These are phyloP conservation scores for Metschnikowia koreensis DNA, from an alignment of 805 yeast genomes.

Conservation along the genomic window DNA sequence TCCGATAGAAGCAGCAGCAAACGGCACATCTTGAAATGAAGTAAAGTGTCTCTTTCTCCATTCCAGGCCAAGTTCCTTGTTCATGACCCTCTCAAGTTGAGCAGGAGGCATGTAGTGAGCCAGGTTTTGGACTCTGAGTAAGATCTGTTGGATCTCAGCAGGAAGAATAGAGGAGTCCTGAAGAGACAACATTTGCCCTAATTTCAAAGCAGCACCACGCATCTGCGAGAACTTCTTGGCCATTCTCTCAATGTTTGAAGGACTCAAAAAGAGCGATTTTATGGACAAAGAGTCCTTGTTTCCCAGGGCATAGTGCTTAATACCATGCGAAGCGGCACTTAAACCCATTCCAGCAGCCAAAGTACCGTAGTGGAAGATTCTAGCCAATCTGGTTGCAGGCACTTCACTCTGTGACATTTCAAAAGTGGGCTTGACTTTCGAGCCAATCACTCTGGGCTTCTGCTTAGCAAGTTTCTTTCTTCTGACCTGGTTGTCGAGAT, in stretches of 20 bases:
- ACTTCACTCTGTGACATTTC: slow-evolving; percentile 66
- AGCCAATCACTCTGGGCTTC: slow-evolving; percentile 19
- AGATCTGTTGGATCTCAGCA: slow-evolving; percentile 73
- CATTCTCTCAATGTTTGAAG: slow-evolving; percentile 81
- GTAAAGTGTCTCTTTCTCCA: slow-evolving; percentile 73
- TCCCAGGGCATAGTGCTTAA: slow-evolving; percentile 63
- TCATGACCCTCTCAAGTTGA: slow-evolving; percentile 77
- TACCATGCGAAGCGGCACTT: slow-evolving; percentile 76
- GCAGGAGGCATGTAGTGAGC: slow-evolving; percentile 97
- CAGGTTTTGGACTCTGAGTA: slow-evolving; percentile 83
- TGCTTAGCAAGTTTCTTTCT: slow-evolving; percentile 11
- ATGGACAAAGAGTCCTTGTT: slow-evolving; percentile 44
- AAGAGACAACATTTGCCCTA: slow-evolving; percentile 96
- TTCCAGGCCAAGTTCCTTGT: slow-evolving; percentile 66
- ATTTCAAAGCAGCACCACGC: slow-evolving; percentile 98
- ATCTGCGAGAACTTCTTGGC: slow-evolving; percentile 85
- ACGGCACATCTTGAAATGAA: slow-evolving; percentile 80
- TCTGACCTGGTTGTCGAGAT: slow-evolving; percentile 12
- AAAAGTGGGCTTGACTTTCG: slow-evolving; percentile 26
- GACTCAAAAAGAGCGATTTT: slow-evolving; percentile 65
- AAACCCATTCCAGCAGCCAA: slow-evolving; percentile 89
- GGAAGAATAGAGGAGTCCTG: slow-evolving; percentile 89
- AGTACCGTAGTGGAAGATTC: slow-evolving; percentile 90
- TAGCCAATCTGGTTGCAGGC: slow-evolving; percentile 81
- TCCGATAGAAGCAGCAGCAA: slow-evolving; percentile 97